Evolutionary conservation across 129 eudicot species (phyloP), one percentile per base, ranked within the genome.

Genomic region (Flaveria brownii): DNA sequence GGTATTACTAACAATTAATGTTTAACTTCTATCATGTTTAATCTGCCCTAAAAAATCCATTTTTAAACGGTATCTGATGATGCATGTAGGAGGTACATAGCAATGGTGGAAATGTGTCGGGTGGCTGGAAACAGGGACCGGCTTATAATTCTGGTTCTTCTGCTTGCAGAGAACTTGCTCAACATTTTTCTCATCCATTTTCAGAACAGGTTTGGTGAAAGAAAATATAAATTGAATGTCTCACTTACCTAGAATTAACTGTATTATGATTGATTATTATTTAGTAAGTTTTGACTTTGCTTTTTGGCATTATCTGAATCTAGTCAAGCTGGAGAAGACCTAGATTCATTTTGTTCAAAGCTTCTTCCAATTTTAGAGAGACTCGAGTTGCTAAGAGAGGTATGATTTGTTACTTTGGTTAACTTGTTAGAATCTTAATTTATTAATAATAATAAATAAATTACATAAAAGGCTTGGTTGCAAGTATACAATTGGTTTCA

Each of bases 21-120:
- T 9, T 61, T 13, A 26, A 25, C 9, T 26, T 25, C 8, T 61
- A 61, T 14, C 28, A 12, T 11, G 42, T 26, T 61, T 13, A 30
- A 26, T 4, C 14, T 28, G 18, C 22, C 23, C 15, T 15, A 26
- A 26, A 25, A 26, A 25, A 5, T 1, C 0, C 4, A 9, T 26
- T 49, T 28, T 50, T 66, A 67, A 18, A 54, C 71, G 20, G 13
- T 70, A 46, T 8, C 36, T 71, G 70, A 33, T 30, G 61, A 14
- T 51, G 46, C 28, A 6, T 61, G 76, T 87, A 94, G 99, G 91
- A 86, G 97, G 85, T 94, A 87, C 57, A 81, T 89, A 70, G 97
- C 99, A 20, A 89, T 94, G 97, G 87, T 91, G 81, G 94, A 87
- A 77, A 91, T 94, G 97, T 94, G 99, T 76, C 87, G 82, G 82